Conservation (phyloP, 2,329 filamentous ascomycete genomes). For the Nemania sp. region DNA sequence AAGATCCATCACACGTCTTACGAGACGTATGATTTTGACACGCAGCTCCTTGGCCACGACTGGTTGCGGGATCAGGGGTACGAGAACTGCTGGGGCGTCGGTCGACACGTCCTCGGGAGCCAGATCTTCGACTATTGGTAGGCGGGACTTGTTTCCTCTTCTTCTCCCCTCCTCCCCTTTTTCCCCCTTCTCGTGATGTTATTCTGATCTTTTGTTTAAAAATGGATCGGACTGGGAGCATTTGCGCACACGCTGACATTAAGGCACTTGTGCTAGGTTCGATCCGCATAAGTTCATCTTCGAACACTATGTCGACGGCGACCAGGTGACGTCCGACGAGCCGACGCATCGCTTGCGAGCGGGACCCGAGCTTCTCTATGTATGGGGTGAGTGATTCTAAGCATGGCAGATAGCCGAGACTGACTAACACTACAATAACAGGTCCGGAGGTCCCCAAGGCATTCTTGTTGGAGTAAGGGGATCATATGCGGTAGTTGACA, state of each 20-base stretch:
- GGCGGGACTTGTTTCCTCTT: constrained; percentile 34
- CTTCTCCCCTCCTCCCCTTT: neutral
- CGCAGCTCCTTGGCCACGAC: constrained; percentile 70
- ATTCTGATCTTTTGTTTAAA: neutral
- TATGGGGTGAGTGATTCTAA: constrained; percentile 46
- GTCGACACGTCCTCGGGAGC: constrained; percentile 68
- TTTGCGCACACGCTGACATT: constrained; percentile 5
- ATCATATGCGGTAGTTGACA: too few relatives aligned
- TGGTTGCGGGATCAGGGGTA: constrained; percentile 67
- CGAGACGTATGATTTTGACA: constrained; percentile 73
- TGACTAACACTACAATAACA: constrained; percentile 21
- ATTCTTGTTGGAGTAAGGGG: too few relatives aligned
- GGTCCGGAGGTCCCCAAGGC: constrained; percentile 35
- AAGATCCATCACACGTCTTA: constrained; percentile 71
- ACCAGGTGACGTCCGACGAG: constrained; percentile 61
- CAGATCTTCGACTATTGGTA: constrained; percentile 77
- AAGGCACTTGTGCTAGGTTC: constrained; percentile 48
- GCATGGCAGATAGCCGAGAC: neutral
- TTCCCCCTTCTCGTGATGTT: neutral
- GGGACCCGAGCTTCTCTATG: constrained; percentile 48
- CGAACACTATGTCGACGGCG: constrained; percentile 73
- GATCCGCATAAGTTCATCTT: constrained; percentile 66
- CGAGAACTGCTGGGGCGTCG: constrained; percentile 70
- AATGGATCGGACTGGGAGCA: neutral
- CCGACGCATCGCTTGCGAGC: constrained; percentile 48